A percentile compares a stretch with the other conserved stretches of the same genome.
phyloP scores from a whole-genome alignment of 805 yeast species.

The Cephaloascus albidus region DNA sequence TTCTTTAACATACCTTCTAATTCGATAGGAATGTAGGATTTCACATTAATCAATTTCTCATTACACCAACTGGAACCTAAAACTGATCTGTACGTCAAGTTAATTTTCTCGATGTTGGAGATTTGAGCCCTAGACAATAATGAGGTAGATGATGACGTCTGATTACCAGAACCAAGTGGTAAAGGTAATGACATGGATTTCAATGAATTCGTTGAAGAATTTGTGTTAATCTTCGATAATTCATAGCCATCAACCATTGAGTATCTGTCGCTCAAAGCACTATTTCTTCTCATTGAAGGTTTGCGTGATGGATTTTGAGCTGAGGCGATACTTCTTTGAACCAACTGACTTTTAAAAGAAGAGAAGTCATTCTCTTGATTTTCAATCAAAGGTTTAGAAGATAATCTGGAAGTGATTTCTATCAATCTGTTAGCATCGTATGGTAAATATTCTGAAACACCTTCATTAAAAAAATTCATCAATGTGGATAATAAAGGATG shows the following conservation, averaged over 20 bases:
- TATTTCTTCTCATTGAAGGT: not conserved
- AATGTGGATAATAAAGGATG: conserved; percentile 55
- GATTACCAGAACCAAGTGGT: conserved; percentile 34
- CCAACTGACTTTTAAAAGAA: conserved; percentile 31
- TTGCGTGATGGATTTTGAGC: conserved; percentile 5
- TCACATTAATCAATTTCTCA: conserved; percentile 16
- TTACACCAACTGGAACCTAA: conserved; percentile 40
- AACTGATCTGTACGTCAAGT: conserved; percentile 43
- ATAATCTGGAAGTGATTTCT: conserved; percentile 52
- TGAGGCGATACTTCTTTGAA: conserved; percentile 36
- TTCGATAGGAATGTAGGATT: conserved; percentile 19
- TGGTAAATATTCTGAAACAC: conserved; percentile 51
- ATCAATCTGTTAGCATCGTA: conserved; percentile 54
- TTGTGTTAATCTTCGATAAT: conserved; percentile 39
- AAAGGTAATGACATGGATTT: conserved; percentile 30
- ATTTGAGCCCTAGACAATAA: conserved; percentile 29
- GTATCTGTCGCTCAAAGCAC: conserved; percentile 14
- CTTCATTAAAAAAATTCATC: conserved; percentile 74
- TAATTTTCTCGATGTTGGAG: conserved; percentile 37
- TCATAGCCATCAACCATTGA: conserved; percentile 53
- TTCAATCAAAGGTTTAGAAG: conserved; percentile 45
- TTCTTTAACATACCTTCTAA: conserved; percentile 26
- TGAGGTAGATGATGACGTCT: conserved; percentile 26
- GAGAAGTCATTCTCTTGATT: conserved; percentile 15
- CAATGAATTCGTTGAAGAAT: conserved; percentile 30